Base-by-base conservation (phyloP, 176 grass and related monocot genomes). In the Microstegium vimineum region DNA sequence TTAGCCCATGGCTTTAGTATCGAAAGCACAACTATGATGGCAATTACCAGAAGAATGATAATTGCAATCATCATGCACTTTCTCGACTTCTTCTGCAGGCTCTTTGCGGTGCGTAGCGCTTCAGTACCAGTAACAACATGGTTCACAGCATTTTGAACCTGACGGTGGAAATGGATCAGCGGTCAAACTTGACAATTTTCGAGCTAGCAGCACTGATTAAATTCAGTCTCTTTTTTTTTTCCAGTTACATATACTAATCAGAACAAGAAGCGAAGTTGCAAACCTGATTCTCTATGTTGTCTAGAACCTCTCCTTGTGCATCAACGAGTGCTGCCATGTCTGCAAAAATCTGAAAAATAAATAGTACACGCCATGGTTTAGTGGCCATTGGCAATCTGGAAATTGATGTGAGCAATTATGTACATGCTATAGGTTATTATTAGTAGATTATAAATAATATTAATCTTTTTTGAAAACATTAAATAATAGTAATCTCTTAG, bases 261-360 rank as follows among this genome's bases (percentile, higher is more conserved):
- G 43, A 81, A 40, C 4, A 71, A 2, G 16, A 27, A 84, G 41
- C 6, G 0, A 41, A 66, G 8, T 45, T n/a, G 52, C 36, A 3
- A 36, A 94, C 86, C 92, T 91, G 92, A 34, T 36, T 82, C 65
- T 94, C 89, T 49, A 94, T 91, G 81, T 91, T 89, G 13, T 91
- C 78, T 25, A 89, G 69, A 57, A 78, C 82, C 76, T 91, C 89
- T 87, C 81, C 86, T 84, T 94, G 92, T 71, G 89, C 62, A 32
- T 91, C 86, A 18, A 94, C 89, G 1, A 91, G 83, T 6, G 85
- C 80, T 74, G 86, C 81, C 89, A 94, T 89, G 47, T 89, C 86
- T 68, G 66, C 40, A 51, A 94, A 89, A 51, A 91, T 83, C 92
- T 94, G 86, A 73, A 32, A 32, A 65, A 57, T 3, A 60, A 81